phyloP scores from a whole-genome alignment of 345 rosid genomes.

The Theobroma cacao region DNA sequence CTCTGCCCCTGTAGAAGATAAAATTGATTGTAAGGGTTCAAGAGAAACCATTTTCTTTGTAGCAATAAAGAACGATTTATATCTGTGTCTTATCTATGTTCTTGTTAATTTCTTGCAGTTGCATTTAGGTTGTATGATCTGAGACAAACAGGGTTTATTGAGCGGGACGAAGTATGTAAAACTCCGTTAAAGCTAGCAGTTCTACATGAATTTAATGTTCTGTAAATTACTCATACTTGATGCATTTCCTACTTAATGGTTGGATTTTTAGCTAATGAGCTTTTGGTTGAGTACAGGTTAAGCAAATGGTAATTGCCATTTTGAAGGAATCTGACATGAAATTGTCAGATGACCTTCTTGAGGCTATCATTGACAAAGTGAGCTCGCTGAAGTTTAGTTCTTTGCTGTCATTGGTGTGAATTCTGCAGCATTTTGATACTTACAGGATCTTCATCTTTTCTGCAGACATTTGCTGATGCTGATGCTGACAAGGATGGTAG shows the following conservation, averaged over 20 bases:
- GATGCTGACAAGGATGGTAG: conserved; percentile 53
- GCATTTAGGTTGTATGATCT: conserved; percentile 84
- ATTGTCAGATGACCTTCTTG: conserved; percentile 59
- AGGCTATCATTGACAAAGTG: conserved; percentile 68
- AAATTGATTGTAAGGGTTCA: conserved; percentile 68
- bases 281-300: conserved; percentile 47
- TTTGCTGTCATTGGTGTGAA: not conserved
- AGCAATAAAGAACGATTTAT: not conserved
- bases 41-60: conserved; percentile 10
- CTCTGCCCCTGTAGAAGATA: conserved; percentile 59
- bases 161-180: conserved; percentile 72
- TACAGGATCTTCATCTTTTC: not conserved
- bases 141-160: conserved; percentile 80
- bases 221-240: not conserved
- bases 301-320: conserved; percentile 76
- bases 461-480: conserved; percentile 61
- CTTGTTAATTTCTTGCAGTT: conserved; percentile 46
- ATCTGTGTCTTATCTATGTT: not conserved
- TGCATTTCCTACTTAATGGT: not conserved
- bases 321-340: conserved; percentile 60
- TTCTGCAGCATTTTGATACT: not conserved
- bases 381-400: conserved; percentile 11
- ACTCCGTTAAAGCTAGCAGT: not conserved
- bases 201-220: not conserved
- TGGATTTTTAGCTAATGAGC: not conserved